Percentiles rank a stretch among this genome's conserved stretches.
phyloP scores from a whole-genome alignment of 192 early-diverging fungal genomes.

The Podila horticola region DNA sequence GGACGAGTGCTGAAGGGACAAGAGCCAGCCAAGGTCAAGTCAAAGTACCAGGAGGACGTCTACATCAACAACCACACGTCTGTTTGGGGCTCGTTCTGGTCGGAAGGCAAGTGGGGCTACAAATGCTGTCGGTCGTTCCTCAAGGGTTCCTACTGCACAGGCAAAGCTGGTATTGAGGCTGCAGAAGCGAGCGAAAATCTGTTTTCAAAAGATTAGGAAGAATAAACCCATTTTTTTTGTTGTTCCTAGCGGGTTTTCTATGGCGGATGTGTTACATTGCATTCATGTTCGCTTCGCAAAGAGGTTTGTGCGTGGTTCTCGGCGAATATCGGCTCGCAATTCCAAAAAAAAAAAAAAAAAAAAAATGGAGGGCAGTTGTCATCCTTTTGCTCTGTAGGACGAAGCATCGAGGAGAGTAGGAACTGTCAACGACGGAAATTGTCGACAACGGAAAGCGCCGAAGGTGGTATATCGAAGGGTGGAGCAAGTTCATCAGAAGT shows the following conservation, averaged over 20 bases:
- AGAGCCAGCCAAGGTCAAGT: slow-evolving; percentile 79
- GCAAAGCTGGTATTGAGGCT: slow-evolving; percentile 80
- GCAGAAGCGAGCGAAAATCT: slow-evolving; percentile 27
- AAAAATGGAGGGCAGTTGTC: too few relatives aligned
- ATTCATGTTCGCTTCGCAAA: background rate
- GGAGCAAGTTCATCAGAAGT: too few relatives aligned
- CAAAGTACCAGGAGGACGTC: slow-evolving; percentile 94
- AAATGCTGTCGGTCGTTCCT: slow-evolving; percentile 87
- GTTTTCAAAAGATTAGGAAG: slow-evolving; percentile 5
- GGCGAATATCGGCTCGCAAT: background rate
- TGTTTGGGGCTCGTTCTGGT: slow-evolving; percentile 98
- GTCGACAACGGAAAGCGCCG: too few relatives aligned
- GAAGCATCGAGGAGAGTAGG: too few relatives aligned
- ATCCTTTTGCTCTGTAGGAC: too few relatives aligned
- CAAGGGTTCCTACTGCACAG: slow-evolving; percentile 91
- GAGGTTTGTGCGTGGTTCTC: background rate
- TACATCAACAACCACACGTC: slow-evolving; percentile 83
- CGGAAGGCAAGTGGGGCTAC: slow-evolving; percentile 96
- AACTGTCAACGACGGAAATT: too few relatives aligned
- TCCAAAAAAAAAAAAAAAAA: too few relatives aligned
- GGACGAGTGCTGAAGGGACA: slow-evolving; percentile 90
- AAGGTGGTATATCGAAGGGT: too few relatives aligned
- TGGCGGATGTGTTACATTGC: background rate
- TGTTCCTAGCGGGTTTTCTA: background rate
- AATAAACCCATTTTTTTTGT: background rate